These are phyloP conservation scores for Cyclotella choctawhatcheeana DNA, from an alignment of 108 stramenopile species.

Conservation along the genomic window DNA sequence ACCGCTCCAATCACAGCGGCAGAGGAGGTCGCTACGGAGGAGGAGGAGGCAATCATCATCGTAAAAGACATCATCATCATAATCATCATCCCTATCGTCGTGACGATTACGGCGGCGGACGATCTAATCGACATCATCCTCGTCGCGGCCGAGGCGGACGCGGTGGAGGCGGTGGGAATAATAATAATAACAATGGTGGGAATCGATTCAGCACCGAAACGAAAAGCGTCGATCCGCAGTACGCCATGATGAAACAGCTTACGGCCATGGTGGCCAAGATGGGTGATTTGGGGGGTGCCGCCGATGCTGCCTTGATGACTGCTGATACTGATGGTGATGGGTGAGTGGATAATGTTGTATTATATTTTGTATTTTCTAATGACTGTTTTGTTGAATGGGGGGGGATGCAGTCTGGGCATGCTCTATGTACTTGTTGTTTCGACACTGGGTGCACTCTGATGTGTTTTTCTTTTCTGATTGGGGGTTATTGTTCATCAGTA, in stretches of 20 bases:
- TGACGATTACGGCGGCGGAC: slow-evolving; percentile 45
- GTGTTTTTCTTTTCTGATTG: too few species aligned
- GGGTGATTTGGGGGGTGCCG: slow-evolving; percentile 69
- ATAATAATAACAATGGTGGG: too few species aligned
- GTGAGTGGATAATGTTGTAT: background rate
- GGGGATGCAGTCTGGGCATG: too few species aligned
- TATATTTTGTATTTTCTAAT: too few species aligned
- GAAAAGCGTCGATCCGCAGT: slow-evolving; percentile 61
- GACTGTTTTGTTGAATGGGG: too few species aligned
- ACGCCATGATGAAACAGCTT: slow-evolving; percentile 58
- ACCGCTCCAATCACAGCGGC: slow-evolving; percentile 20
- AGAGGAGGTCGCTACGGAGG: slow-evolving; percentile 7
- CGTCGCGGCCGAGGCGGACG: slow-evolving; percentile 41
- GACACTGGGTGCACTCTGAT: too few species aligned
- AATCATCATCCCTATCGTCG: slow-evolving; percentile 48
- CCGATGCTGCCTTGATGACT: slow-evolving; percentile 28
- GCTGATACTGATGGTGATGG: background rate
- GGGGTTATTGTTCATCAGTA: too few species aligned
- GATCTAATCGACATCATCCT: slow-evolving; percentile 32
- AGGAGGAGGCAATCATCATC: slow-evolving; percentile 1
- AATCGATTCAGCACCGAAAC: slow-evolving; percentile 69
- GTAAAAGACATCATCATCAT: too few species aligned
- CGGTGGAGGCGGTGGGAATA: slow-evolving; percentile 40
- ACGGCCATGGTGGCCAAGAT: slow-evolving; percentile 79
- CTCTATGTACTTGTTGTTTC: too few species aligned